Conservation (phyloP, 768 basidiomycete species). For the Cyathus striatus region DNA sequence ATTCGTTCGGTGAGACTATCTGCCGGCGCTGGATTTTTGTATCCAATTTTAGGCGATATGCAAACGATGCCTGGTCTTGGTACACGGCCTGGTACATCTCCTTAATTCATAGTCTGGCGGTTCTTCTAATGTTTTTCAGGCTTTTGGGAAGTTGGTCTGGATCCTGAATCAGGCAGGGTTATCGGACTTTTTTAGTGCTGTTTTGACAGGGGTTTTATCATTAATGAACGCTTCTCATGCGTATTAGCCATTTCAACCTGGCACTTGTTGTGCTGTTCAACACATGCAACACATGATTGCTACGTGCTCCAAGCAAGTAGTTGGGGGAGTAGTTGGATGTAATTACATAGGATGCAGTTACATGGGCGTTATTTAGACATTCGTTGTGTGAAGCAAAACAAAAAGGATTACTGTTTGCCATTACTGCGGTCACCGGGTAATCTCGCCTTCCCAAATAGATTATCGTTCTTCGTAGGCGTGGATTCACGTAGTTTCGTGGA, state of each 20-base stretch:
- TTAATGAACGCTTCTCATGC: not conserved
- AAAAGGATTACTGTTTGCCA: not conserved
- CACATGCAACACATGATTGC: not conserved
- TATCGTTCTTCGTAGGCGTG: not conserved
- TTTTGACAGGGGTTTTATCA: not conserved
- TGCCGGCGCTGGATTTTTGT: conserved; percentile 94
- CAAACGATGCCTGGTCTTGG: conserved; percentile 97
- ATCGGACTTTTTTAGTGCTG: conserved; percentile 78
- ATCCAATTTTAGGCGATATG: conserved; percentile 95
- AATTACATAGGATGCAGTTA: too few species aligned
- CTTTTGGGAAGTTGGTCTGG: conserved; percentile 88
- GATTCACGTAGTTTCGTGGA: conserved; percentile 3
- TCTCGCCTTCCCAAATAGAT: conserved; percentile 6
- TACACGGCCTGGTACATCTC: conserved; percentile 69
- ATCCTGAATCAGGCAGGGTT: conserved; percentile 74
- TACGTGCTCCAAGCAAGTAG: too few species aligned
- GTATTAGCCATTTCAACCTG: conserved; percentile 2
- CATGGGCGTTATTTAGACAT: not conserved
- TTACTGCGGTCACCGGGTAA: conserved; percentile 14
- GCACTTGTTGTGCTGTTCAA: not conserved
- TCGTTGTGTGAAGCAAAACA: not conserved
- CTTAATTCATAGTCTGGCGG: conserved; percentile 4
- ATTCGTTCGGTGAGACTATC: conserved; percentile 84
- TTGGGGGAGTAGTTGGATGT: too few species aligned
- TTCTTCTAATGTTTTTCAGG: conserved; percentile 32